Evolutionary conservation across 2,329 filamentous ascomycete species (phyloP), one percentile per base, ranked within the genome.

Genomic region (Cercospora zeina): DNA sequence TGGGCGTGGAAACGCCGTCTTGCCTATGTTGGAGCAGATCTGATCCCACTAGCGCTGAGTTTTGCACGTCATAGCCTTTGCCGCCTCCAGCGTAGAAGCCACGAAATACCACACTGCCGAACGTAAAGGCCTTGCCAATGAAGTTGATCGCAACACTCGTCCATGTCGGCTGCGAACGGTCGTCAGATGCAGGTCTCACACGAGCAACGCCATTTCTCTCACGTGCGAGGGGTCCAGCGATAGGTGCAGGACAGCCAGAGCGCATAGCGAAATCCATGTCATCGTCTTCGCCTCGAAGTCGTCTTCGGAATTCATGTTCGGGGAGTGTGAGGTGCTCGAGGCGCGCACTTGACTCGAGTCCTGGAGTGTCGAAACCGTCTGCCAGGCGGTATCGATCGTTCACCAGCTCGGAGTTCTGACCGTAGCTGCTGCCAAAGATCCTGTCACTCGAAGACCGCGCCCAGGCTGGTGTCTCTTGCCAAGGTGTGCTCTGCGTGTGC

Each of bases 1-100:
- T 68, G 1, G 81, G 79, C 5, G 80, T 80, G 1, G 74, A 73
- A 9, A 71, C 68, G 1, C 72, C 62, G 4, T 67, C 34, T n/a
- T 19, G 53, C 27, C 56, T 69, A n/a, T 62, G 72, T 65, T 63
- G 70, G 67, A 63, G 63, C 62, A 63, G n/a, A 21, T 67, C 58
- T 49, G 60, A 57, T 21, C 65, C 63, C 11, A 67, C 61, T 3
- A 63, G 47, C 16, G 58, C 45, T 11, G 61, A 64, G 14, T 57
- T 50, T 39, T 53, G 65, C 34, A 90, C 78, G 6, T 83, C 79
- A 71, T 93, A 96, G 27, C 86, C 87, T 63, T 81, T 81, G 8
- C 93, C 93, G 2, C 89, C 91, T 7, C 93, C 93, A 11, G 93
- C 91, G 65, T 93, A 87, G 74, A 97, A 97, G 0, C 93, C 93